A percentile compares a stretch with the other conserved stretches of the same genome.
Conservation (phyloP, 805 yeast species). For the Metschnikowia kunwiensis region DNA sequence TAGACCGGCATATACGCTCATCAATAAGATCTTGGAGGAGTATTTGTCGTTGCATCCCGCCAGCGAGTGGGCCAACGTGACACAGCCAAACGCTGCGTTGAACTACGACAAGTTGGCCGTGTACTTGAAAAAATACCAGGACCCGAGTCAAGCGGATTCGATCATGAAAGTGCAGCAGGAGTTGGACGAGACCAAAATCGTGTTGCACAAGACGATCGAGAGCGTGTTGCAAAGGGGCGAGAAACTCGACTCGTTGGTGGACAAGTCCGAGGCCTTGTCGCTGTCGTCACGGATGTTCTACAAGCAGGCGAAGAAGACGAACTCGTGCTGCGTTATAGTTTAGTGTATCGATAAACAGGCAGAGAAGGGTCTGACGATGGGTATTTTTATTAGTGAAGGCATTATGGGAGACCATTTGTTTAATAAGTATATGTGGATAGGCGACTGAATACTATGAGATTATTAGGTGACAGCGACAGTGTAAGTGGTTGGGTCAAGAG, state of each 20-base stretch:
- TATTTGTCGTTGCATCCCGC: conserved; percentile 80
- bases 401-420: no score
- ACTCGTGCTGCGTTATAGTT: conserved; percentile 29
- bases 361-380: no score
- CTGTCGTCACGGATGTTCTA: conserved; percentile 89
- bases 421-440: no score
- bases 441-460: no score
- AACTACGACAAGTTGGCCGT: conserved; percentile 58
- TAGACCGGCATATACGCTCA: conserved; percentile 90
- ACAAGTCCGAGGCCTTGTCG: conserved; percentile 90
- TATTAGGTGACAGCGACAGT: no score
- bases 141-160: conserved; percentile 95
- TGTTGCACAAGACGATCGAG: conserved; percentile 92
- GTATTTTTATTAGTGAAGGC: no score
- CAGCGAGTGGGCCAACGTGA: conserved; percentile 56
- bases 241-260: conserved; percentile 88
- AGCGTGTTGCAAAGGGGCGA: conserved; percentile 94
- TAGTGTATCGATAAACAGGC: no score
- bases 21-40: conserved; percentile 89
- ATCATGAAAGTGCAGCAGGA: conserved; percentile 97
- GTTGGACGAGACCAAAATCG: conserved; percentile 95
- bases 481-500: no score
- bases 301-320: conserved; percentile 87
- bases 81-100: conserved; percentile 45
- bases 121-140: conserved; percentile 84